Evolutionary conservation across 2,329 filamentous ascomycete genomes (phyloP), one percentile per base, ranked within the genome.

Genomic region (Fusarium nodosum): DNA sequence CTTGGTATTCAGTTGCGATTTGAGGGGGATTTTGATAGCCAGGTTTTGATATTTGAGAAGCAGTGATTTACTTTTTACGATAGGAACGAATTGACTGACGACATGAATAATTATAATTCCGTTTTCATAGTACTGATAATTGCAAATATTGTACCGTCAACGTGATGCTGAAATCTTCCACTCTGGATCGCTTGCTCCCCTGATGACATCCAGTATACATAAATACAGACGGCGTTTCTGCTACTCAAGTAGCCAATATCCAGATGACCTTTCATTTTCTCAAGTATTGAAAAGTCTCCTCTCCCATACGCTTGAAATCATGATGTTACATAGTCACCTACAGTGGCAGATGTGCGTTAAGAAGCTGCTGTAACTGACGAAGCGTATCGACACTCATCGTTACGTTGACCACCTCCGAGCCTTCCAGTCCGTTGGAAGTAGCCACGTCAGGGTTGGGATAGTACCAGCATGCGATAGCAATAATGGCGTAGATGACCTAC

Each of bases 1-100:
- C 80, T 82, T 2, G 89, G 89, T 0, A 69, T 91, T 48, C 86
- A 89, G 74, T 79, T 84, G 74, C 69, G 75, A 2, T 86, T 88
- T 68, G 69, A 78, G 0, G 79, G 77, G 0, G 87, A 90, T 68
- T 89, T 87, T 66, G 82, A 86, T 64, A 90, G 88, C 68, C 81
- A 81, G 62, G 77, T 90, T 30, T 80, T 90, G 8, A 83, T 87
- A 56, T 69, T 91, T 60, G 81, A 87, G 69, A 88, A 68, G 56
- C 16, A 67, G 30, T 74, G 64, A 33, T 26, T 11, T 10, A 0
- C 7, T 13, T 30, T 30, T 30, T 11, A 11, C 10, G 9, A 30
- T 30, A 30, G 28, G 28, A 30, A 30, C 10, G 9, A 11, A 30
- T 30, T 30, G 3, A 30, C 28, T 30, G 10, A 30, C 28, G 28